These are phyloP conservation scores for Phyllosticta capitalensis DNA, from an alignment of 2,329 filamentous ascomycete species.

Conservation along the genomic window DNA sequence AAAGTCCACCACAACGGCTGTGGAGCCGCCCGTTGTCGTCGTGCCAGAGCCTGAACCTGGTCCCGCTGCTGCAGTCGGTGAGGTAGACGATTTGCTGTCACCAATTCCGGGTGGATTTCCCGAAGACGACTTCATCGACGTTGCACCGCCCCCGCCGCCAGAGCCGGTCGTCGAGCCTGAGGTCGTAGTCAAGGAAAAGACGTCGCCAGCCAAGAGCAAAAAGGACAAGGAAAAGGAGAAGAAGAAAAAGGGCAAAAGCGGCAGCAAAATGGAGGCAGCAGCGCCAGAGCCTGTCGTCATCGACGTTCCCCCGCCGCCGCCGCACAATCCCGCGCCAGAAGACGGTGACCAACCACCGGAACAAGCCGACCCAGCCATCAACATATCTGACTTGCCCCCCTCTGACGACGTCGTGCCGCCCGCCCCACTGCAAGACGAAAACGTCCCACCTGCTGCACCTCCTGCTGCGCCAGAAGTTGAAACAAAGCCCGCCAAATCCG, in stretches of 20 bases:
- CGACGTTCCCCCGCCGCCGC: background rate
- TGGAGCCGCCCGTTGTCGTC: background rate
- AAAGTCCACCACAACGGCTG: slow-evolving; percentile 8
- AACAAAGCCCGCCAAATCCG: slow-evolving; percentile 25
- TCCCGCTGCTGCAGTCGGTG: slow-evolving; percentile 1
- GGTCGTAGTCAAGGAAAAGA: background rate
- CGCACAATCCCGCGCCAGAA: background rate
- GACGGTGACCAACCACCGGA: background rate
- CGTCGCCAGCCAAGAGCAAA: slow-evolving; percentile 6
- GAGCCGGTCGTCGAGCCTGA: slow-evolving; percentile 13
- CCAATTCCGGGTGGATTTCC: slow-evolving; percentile 40
- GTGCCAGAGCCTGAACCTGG: slow-evolving; percentile 9
- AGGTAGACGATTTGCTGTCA: slow-evolving; percentile 20
- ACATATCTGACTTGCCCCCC: slow-evolving; percentile 8
- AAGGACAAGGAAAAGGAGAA: slow-evolving; percentile 16
- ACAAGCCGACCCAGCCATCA: background rate
- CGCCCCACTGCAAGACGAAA: slow-evolving; percentile 16
- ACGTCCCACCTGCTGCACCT: slow-evolving; percentile 38
- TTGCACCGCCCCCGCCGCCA: slow-evolving; percentile 10
- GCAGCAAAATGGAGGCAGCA: background rate
- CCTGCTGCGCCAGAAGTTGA: slow-evolving; percentile 39
- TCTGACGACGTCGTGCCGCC: slow-evolving; percentile 17
- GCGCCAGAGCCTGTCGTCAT: background rate
- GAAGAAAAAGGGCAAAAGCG: slow-evolving; percentile 23
- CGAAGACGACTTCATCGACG: slow-evolving; percentile 25